Conservation (phyloP, 2,329 filamentous ascomycete species). For the Geosmithia putterillii region DNA sequence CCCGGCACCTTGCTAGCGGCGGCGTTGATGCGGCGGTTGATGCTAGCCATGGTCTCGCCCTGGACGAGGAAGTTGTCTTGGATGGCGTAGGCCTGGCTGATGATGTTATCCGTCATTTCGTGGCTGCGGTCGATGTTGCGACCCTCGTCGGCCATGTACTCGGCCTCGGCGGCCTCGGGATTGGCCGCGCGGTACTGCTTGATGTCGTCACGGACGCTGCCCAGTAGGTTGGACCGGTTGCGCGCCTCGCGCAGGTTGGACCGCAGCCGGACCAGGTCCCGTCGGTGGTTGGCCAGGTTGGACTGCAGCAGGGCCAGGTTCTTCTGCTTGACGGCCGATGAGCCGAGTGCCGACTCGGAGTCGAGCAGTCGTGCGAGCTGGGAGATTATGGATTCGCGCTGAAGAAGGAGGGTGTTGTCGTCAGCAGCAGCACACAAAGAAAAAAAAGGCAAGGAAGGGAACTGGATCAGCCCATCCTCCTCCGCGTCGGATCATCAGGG, state of each 20-base stretch:
- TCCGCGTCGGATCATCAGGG: not conserved
- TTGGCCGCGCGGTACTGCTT: constrained; percentile 75
- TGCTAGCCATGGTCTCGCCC: constrained; percentile 74
- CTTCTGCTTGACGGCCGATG: constrained; percentile 93
- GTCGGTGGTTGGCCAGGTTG: constrained; percentile 75
- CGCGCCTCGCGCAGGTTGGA: constrained; percentile 64
- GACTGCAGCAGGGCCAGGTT: constrained; percentile 87
- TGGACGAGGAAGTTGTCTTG: constrained; percentile 85
- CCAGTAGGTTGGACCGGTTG: constrained; percentile 79
- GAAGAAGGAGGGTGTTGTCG: constrained; percentile 6
- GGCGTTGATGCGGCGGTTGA: constrained; percentile 80
- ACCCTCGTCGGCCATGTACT: constrained; percentile 94
- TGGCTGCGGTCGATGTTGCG: constrained; percentile 78
- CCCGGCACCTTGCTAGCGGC: constrained; percentile 88
- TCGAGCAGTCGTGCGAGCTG: constrained; percentile 85
- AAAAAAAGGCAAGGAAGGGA: constrained; percentile 2
- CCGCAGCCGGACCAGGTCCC: constrained; percentile 67
- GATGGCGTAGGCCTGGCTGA: constrained; percentile 92
- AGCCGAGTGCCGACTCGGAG: constrained; percentile 75
- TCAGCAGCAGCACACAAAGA: no score
- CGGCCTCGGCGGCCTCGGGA: constrained; percentile 72
- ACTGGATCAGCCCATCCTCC: not conserved
- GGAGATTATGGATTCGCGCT: constrained; percentile 72
- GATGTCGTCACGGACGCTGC: constrained; percentile 85
- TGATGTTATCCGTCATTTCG: constrained; percentile 75